These are phyloP conservation scores for Sextonia rubra DNA, from an alignment of 164 flowering plant species.

Conservation along the genomic window DNA sequence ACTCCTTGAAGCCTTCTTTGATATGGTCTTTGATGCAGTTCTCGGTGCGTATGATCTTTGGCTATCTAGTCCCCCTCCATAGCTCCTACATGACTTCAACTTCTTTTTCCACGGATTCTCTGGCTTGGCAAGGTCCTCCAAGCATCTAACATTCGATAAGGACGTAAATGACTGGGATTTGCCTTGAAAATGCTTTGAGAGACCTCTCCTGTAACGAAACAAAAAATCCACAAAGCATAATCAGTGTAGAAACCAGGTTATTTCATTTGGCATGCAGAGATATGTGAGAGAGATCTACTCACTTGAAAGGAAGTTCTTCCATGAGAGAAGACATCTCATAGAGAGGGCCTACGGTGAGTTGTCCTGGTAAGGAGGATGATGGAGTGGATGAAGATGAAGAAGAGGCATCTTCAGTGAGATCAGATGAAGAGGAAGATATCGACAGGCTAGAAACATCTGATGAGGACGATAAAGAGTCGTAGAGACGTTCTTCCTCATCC, in stretches of 20 bases:
- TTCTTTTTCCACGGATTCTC: constrained; percentile 41
- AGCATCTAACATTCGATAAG: constrained; percentile 49
- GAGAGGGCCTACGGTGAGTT: constrained; percentile 48
- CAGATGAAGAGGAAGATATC: constrained; percentile 32
- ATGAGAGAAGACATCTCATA: constrained; percentile 70
- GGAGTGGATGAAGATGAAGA: constrained; percentile 7
- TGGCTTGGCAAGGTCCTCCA: constrained; percentile 70
- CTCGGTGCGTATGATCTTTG: constrained; percentile 42
- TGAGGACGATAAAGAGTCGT: constrained; percentile 23
- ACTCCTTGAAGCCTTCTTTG: constrained; percentile 47
- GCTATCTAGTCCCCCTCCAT: constrained; percentile 42
- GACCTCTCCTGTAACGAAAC: constrained; percentile 58
- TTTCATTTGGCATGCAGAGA: background rate
- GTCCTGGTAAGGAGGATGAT: constrained; percentile 18
- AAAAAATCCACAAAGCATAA: background rate
- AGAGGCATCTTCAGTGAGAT: constrained; percentile 49
- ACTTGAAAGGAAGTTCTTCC: constrained; percentile 81
- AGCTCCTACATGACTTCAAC: constrained; percentile 60
- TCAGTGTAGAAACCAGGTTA: background rate
- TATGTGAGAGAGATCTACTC: constrained; percentile 19
- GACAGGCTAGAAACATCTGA: constrained; percentile 31
- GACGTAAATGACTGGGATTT: constrained; percentile 76
- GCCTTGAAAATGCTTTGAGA: constrained; percentile 67
- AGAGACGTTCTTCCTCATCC: constrained; percentile 26
- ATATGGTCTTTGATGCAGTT: constrained; percentile 27